Evolutionary conservation across 257 asterid species (phyloP), one percentile per base, ranked within the genome.

Genomic region (Galeopsis tetrahit): DNA sequence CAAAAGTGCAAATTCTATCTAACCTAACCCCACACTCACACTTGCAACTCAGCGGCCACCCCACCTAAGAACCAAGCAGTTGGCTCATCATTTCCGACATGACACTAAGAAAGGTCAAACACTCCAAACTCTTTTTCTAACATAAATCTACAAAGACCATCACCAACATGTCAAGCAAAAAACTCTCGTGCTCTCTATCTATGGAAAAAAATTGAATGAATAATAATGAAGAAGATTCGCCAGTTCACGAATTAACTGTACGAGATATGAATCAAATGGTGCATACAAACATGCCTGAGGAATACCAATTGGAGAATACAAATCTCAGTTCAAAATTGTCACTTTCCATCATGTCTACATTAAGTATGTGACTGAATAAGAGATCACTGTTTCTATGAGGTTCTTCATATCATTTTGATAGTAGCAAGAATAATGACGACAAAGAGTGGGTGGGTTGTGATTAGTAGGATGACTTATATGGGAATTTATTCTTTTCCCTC

Each of bases 41-140:
- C 65, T 59, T 13, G 65, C 65, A 59, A 59, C 65, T 59, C 65
- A 59, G 65, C 11, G 28, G 44, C 65, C 39, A 57, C 63, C 14
- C 44, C 4, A 59, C 42, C 65, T 59, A 57, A 32, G 63, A 57
- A 31, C 59, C 44, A 51, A 51, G 43, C 49, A 21, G 11, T 57
- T 36, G 53, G 61, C 21, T 40, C 51, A 58, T 39, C 72, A 38
- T 9, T 28, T 49, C 35, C 35, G 52, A 49, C 63, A 40, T 9
- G 28, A 58, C 69, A 67, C 10, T 43, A 32, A 31, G 39, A 7
- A 14, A 36, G 55, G 10, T 43, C 68, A 66, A 42, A 63, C 63
- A 35, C 63, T 43, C 48, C 14, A 53, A 46, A 40, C 40, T 31
- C 49, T 33, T 51, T 17, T 64, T 73, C 70, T 15, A 8, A 73